These are phyloP conservation scores for Russula lepida DNA, from an alignment of 768 basidiomycete genomes.

Conservation along the genomic window DNA sequence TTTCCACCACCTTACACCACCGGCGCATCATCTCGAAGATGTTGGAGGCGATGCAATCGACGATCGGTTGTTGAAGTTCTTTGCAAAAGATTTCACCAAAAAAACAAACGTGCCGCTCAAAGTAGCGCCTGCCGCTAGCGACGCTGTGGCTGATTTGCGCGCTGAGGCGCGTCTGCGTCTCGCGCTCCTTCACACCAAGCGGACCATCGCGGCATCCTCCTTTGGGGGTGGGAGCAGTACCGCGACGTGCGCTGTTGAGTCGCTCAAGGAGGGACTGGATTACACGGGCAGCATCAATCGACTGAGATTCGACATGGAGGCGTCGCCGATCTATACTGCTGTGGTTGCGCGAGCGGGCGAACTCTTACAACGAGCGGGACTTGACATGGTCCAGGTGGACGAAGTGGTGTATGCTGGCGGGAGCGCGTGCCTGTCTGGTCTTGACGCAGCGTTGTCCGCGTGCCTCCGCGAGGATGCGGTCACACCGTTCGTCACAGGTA, in stretches of 20 bases:
- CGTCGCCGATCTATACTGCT: slow-evolving; percentile 48
- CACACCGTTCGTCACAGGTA: slow-evolving; percentile 59
- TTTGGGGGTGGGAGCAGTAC: slow-evolving; percentile 39
- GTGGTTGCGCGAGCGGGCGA: slow-evolving; percentile 44
- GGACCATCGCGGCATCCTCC: slow-evolving; percentile 75
- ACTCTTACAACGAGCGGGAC: slow-evolving; percentile 41
- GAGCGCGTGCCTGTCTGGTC: slow-evolving; percentile 62
- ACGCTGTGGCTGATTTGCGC: slow-evolving; percentile 52
- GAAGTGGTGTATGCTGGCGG: slow-evolving; percentile 79
- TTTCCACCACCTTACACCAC: slow-evolving; percentile 47
- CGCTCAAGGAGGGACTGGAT: slow-evolving; percentile 88
- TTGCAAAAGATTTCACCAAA: slow-evolving; percentile 94
- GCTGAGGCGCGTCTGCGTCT: slow-evolving; percentile 91
- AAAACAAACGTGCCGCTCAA: slow-evolving; percentile 76
- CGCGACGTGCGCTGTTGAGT: slow-evolving; percentile 88
- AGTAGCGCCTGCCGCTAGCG: slow-evolving; percentile 49
- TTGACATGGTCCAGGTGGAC: slow-evolving; percentile 63
- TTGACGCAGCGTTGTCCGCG: slow-evolving; percentile 49
- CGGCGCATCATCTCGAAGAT: slow-evolving; percentile 32
- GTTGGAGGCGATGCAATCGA: slow-evolving; percentile 70
- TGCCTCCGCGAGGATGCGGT: slow-evolving; percentile 55
- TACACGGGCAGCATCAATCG: slow-evolving; percentile 65
- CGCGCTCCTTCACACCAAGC: slow-evolving; percentile 91
- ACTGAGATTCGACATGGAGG: slow-evolving; percentile 39
- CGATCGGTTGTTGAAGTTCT: slow-evolving; percentile 78